phyloP scores from a whole-genome alignment of 306 rosid genomes.

The Vicia sativa region DNA sequence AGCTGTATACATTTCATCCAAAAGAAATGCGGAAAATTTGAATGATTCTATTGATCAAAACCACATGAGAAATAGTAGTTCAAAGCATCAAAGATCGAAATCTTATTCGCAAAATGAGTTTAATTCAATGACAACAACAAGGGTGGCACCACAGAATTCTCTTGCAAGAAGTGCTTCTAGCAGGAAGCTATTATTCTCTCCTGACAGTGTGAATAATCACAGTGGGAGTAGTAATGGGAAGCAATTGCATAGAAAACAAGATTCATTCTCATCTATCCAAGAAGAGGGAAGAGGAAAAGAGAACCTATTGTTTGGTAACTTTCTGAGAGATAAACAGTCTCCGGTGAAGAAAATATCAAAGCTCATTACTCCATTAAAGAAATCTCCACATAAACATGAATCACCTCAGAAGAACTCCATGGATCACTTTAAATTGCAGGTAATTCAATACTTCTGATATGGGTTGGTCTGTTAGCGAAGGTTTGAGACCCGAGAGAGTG shows the following conservation, averaged over 20 bases:
- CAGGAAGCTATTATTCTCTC: slow-evolving; percentile 57
- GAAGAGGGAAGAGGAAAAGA: slow-evolving; percentile 84
- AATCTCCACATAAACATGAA: slow-evolving; percentile 64
- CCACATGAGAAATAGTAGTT: slow-evolving; percentile 43
- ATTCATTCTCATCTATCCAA: slow-evolving; percentile 52
- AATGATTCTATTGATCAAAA: slow-evolving; percentile 58
- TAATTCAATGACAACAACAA: slow-evolving; percentile 47
- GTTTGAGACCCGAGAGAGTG: too few species aligned
- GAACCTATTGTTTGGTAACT: slow-evolving; percentile 53
- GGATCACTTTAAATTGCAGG: slow-evolving; percentile 69
- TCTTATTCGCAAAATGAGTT: slow-evolving; percentile 77
- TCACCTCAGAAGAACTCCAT: slow-evolving; percentile 52
- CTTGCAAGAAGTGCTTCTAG: slow-evolving; percentile 79
- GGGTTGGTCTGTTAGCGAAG: too few species aligned
- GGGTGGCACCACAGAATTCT: slow-evolving; percentile 57
- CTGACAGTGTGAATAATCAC: slow-evolving; percentile 51
- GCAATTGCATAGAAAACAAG: slow-evolving; percentile 58
- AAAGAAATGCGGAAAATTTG: slow-evolving; percentile 65
- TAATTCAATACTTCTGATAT: slow-evolving; percentile 26
- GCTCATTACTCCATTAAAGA: slow-evolving; percentile 58
- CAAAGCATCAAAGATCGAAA: slow-evolving; percentile 84
- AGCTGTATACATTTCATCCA: slow-evolving; percentile 75
- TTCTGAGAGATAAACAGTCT: slow-evolving; percentile 59
- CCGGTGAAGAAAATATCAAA: slow-evolving; percentile 68
- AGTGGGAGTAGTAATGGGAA: slow-evolving; percentile 50